Base-by-base conservation (phyloP, 495 filamentous ascomycete species). In the Neurospora sp. region DNA sequence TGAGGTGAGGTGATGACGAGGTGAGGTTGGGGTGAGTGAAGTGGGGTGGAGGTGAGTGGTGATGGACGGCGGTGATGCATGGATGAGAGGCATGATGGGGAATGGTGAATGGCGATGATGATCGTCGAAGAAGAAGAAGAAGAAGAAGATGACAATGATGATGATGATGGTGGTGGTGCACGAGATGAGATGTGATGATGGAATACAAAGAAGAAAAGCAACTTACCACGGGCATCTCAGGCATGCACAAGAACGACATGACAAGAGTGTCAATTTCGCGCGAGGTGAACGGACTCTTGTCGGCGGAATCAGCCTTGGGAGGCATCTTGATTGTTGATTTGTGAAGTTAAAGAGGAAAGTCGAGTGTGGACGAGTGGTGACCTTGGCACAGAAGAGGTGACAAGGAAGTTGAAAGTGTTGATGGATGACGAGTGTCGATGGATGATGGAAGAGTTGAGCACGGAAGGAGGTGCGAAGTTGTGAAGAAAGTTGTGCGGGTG, bases 201-300 rank as follows among this genome's bases (percentile, higher is more conserved):
- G 16, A 35, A 14, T 1, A 59, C 10, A 7, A 23, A 54, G 3
- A 2, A 2, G 3, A 31, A 31, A 31, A 31, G 18, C n/a, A 5
- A 72, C 73, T 46, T 69, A 74, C 73, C 4, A 35, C 14, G 16
- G 73, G 73, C 9, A 54, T 39, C 31, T 59, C 71, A n/a, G 72
- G 66, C 42, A 74, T 54, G 39, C 73, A 74, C 18, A 74, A 20
- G n/a, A 74, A 66, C 12, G 73, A 41, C 37, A 69, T 74, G n/a
- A 66, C 39, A 3, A 74, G 46, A 11, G 72, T 73, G 39, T 74
- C 71, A 12, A 69, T n/a, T 31, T 74, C 73, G 37, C 73, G 73
- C 18, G 73, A 0, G 27, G 46, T 74, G 31, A 74, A 73, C 18
- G 54, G 54, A 35, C 54, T 3, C 2, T 8, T 7, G 6, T 66